These are phyloP conservation scores for Podaxis pistillaris DNA, from an alignment of 768 basidiomycete genomes.

Conservation along the genomic window DNA sequence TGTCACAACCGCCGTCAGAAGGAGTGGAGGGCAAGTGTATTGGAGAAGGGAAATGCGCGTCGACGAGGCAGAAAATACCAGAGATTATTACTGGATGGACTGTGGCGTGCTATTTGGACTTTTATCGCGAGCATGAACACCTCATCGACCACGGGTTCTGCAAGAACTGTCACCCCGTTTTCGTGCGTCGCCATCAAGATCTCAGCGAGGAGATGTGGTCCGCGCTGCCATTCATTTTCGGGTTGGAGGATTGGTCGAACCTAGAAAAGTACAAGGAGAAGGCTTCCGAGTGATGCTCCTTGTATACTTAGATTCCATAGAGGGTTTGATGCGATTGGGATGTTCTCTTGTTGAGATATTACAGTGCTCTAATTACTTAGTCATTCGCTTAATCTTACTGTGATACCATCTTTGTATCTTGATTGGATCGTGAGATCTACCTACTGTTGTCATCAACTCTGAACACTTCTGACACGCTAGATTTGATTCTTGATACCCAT, in stretches of 20 bases:
- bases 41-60: slow-evolving; percentile 17
- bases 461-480: neutral
- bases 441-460: neutral
- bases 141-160: slow-evolving; percentile 25
- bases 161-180: slow-evolving; percentile 19
- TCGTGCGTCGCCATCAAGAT: slow-evolving; percentile 19
- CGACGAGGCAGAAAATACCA: slow-evolving; percentile 22
- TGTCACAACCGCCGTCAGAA: slow-evolving; percentile 8
- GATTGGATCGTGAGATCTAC: neutral
- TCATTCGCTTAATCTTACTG: neutral
- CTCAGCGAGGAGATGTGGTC: slow-evolving; percentile 31
- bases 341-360: neutral
- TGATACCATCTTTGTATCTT: neutral
- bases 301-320: neutral
- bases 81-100: slow-evolving; percentile 28
- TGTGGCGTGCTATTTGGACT: slow-evolving; percentile 31
- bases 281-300: slow-evolving; percentile 20
- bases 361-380: neutral
- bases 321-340: neutral
- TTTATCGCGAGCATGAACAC: slow-evolving; percentile 27
- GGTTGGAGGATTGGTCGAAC: slow-evolving; percentile 26
- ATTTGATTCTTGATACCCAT: neutral
- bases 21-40: slow-evolving; percentile 14
- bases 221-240: slow-evolving; percentile 29
- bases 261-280: slow-evolving; percentile 22